Conservation (phyloP, 2,329 filamentous ascomycete genomes). For the Scolecobasidium constrictum region DNA sequence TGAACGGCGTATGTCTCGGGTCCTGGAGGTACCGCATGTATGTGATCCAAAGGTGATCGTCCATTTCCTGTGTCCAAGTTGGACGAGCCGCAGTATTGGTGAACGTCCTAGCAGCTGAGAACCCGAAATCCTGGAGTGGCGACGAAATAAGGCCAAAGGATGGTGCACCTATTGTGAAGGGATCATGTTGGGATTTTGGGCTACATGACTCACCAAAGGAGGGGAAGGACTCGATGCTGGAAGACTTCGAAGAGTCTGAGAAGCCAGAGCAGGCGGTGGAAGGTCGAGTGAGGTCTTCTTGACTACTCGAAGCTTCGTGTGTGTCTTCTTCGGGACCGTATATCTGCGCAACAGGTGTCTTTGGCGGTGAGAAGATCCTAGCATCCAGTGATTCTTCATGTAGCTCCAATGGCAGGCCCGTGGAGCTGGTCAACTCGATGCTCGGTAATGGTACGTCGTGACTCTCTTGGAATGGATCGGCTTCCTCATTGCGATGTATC, state of each 20-base stretch:
- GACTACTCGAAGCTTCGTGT: conserved; percentile 11
- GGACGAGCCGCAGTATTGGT: conserved; percentile 13
- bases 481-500: not conserved
- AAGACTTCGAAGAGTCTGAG: conserved; percentile 53
- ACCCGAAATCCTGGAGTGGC: conserved; percentile 18
- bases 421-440: conserved; percentile 34
- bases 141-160: conserved; percentile 14
- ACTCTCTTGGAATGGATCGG: not conserved
- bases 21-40: conserved; percentile 57
- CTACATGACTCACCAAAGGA: conserved; percentile 32
- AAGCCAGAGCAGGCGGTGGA: conserved; percentile 47
- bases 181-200: not conserved
- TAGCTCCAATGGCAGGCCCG: not conserved
- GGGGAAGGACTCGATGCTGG: conserved; percentile 43
- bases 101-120: not conserved
- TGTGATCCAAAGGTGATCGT: conserved; percentile 54
- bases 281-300: conserved; percentile 41
- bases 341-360: conserved; percentile 35
- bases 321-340: not conserved
- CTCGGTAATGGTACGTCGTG: conserved; percentile 32
- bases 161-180: not conserved
- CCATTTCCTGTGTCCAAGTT: conserved; percentile 52
- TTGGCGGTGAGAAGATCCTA: conserved; percentile 31
- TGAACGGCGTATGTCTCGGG: conserved; percentile 55
- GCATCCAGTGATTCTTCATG: not conserved